Base-by-base conservation (phyloP, 306 rosid genomes). In the Adenanthera pavonina region DNA sequence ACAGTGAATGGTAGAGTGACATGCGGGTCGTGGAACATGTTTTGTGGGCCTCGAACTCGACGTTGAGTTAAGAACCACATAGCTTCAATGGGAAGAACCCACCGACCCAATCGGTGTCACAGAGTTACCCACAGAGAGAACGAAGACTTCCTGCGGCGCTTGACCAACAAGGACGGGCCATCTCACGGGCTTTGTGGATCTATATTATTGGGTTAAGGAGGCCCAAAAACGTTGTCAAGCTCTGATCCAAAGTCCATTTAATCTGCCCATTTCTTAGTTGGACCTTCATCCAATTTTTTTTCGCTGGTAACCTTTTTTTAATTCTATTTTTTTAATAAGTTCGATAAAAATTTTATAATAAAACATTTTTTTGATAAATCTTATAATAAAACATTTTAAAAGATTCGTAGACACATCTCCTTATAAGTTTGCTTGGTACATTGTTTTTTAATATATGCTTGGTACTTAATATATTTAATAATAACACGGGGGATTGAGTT, bases 1-100 rank as follows among this genome's bases (percentile, higher is more conserved):
- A 76, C 61, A 43, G 72, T 20, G 76, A 76, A 61, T 16, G 66
- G 3, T 78, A 65, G 61, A 57, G 78, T 72, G 60, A 62, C 56
- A 35, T 3, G 62, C 75, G 71, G 84, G 62, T 81, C 76, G 33
- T 52, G 80, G 7, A 65, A 73, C 76, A 13, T 62, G 76, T 66
- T 53, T 54, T 35, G 15, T 51, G 41, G 13, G 57, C 20, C 59
- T 77, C 72, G 51, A 51, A 65, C 78, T 2, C 15, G 11, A 16
- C 13, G 16, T 78, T 52, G 82, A 76, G 66, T 60, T 75, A 74
- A 66, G 40, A 68, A 38, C 34, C 8, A 15, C 61, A 72, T 75
- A 43, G 57, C 33, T 44, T 65, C 65, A 0, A 13, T 47, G 46
- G 38, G 19, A 1, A 25, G 36, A 12, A 33, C 3, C 66, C 38